Evolutionary conservation across 768 basidiomycete genomes (phyloP), one percentile per base, ranked within the genome.

Genomic region (Leccinum broughii): DNA sequence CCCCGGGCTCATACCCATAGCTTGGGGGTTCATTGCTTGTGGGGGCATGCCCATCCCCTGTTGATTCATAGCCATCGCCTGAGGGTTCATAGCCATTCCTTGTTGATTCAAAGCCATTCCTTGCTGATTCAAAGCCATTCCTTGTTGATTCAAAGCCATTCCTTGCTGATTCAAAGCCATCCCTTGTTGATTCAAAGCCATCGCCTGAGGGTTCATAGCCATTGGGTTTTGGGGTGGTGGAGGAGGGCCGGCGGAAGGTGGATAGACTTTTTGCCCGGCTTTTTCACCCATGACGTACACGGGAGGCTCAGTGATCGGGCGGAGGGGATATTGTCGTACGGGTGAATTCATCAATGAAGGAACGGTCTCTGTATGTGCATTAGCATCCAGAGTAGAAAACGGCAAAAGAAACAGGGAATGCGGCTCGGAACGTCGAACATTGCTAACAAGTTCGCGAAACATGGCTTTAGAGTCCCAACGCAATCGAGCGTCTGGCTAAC

Each of bases 221-320:
- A 71, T 69, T n/a, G 63, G 66, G 8, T 59, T 65, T 39, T 64
- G 69, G 9, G 69, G 68, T 0, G 75, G 73, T 48, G 78, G 76
- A 20, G 74, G 70, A 26, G 74, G 70, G 2, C 63, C 72, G 15
- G 64, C 61, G 2, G 77, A 77, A 35, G 69, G 57, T 0, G 70
- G 69, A 61, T 70, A 83, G 1, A 82, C 84, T 67, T 90, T 90
- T 71, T 90, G 86, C 0, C 92, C 92, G 34, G 77, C 76, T 63
- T 86, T 88, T 15, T 90, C 89, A 22, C 91, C 92, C 51, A 84
- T 68, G 50, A 93, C 87, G 68, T 78, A 93, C 15, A 92, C 77
- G 3, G 83, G 64, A 1, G 88, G 86, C 62, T 92, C 89, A 61
- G 81, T 86, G 46, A 87, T 75, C 11, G 77, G 76, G 30, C 87